Evolutionary conservation across 2,329 filamentous ascomycete genomes (phyloP).

Genomic region (Dothistroma septosporum): DNA sequence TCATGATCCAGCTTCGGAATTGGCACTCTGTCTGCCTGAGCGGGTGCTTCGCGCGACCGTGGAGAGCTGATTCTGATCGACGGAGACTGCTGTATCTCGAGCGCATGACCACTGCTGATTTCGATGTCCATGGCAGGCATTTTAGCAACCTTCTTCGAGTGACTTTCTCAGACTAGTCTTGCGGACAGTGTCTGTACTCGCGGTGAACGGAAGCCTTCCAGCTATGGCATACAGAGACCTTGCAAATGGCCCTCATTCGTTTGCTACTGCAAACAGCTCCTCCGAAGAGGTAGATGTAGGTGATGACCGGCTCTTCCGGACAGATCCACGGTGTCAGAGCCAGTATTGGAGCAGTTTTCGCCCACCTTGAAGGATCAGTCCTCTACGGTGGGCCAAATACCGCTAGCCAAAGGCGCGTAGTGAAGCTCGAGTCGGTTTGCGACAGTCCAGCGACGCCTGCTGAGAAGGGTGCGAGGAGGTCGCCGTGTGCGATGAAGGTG

Average conservation of each 20-base stretch:
- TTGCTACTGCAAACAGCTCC: slow-evolving; percentile 2
- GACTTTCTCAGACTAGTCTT: background rate
- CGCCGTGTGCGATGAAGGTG: slow-evolving; percentile 32
- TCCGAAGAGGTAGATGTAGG: background rate
- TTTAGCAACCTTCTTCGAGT: slow-evolving; percentile 3
- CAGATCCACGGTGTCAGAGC: background rate
- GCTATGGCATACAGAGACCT: background rate
- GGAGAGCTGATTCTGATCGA: slow-evolving; percentile 33
- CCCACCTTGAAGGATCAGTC: slow-evolving; percentile 47
- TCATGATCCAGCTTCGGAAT: slow-evolving; percentile 35
- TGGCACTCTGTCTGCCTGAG: slow-evolving; percentile 19
- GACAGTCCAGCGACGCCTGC: slow-evolving; percentile 33
- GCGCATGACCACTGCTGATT: slow-evolving; percentile 15
- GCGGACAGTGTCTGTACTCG: slow-evolving; percentile 1
- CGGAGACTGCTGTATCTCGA: slow-evolving; percentile 30
- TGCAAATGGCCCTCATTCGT: background rate
- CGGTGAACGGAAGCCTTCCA: background rate
- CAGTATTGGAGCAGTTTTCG: slow-evolving; percentile 37
- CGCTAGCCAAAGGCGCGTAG: slow-evolving; percentile 46
- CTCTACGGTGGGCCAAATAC: slow-evolving; percentile 43
- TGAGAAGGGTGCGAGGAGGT: slow-evolving; percentile 35
- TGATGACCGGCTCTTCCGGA: background rate
- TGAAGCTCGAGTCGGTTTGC: slow-evolving; percentile 45
- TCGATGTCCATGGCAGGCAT: slow-evolving; percentile 38
- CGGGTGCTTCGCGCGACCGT: slow-evolving; percentile 23